Percentiles rank a stretch among this genome's conserved stretches.
phyloP scores from a whole-genome alignment of 1,284 basidiomycete genomes.

The Coniferiporia sulphurascens region DNA sequence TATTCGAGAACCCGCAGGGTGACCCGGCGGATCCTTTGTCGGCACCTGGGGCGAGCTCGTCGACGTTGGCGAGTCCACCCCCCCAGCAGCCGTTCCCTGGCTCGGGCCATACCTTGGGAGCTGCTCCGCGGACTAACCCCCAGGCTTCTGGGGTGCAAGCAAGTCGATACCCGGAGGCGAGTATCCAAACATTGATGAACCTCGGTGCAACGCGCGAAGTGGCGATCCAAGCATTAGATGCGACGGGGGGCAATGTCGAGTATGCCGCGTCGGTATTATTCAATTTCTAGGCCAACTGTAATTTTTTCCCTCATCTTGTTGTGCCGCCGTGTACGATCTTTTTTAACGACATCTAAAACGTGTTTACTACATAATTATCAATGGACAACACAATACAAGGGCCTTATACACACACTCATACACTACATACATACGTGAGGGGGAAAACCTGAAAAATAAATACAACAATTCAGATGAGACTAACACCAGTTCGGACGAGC shows the following conservation, averaged over 20 bases:
- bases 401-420: slow-evolving; percentile 13
- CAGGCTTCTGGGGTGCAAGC: slow-evolving; percentile 18
- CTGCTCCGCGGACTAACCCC: slow-evolving; percentile 30
- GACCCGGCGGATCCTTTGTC: slow-evolving; percentile 13
- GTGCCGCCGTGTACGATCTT: background rate
- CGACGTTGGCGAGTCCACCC: background rate
- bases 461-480: slow-evolving; percentile 55
- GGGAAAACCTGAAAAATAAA: slow-evolving; percentile 8
- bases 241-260: slow-evolving; percentile 83
- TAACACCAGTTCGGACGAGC: slow-evolving; percentile 71
- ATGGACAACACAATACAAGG: slow-evolving; percentile 15
- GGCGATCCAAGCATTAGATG: slow-evolving; percentile 74
- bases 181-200: slow-evolving; percentile 56
- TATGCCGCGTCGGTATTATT: slow-evolving; percentile 87
- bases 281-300: slow-evolving; percentile 26
- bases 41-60: slow-evolving; percentile 20
- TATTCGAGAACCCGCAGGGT: slow-evolving; percentile 31
- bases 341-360: background rate
- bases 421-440: slow-evolving; percentile 7
- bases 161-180: slow-evolving; percentile 43
- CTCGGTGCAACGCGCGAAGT: slow-evolving; percentile 73
- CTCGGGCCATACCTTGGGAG: slow-evolving; percentile 49
- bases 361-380: slow-evolving; percentile 1
- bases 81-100: slow-evolving; percentile 48
- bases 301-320: background rate